Base-by-base conservation (phyloP, 1,284 basidiomycete species). In the Ustilago bromivora region DNA sequence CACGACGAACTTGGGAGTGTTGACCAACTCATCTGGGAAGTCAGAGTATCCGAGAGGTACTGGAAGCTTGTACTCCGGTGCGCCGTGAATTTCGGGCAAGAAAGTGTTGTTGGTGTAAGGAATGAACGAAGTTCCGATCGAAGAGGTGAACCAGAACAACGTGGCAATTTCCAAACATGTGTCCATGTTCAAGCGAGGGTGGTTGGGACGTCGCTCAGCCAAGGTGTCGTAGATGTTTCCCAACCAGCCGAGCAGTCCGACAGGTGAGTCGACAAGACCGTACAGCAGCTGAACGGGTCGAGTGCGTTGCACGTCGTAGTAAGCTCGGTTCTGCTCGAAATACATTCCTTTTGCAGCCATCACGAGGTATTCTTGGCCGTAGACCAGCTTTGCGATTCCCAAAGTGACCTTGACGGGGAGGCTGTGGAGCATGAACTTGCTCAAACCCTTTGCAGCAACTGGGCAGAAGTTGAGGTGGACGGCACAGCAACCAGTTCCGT, bases 401-500 rank as follows among this genome's bases (percentile, higher is more conserved):
- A 71, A 54, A 4, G 77, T 73, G 23, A 70, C 66, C 28, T 65
- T 68, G 54, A 31, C 43, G 32, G 78, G 78, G 1, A 80, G 38
- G 7, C 58, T 28, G n/a, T 19, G 46, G n/a, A 71, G 53, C 68
- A 80, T 76, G 46, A 76, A 55, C 57, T 77, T 77, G 66, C 51
- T 63, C 13, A 80, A 23, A 2, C 74, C 73, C 28, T 63, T 61
- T 23, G 77, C 69, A 23, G 75, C 63, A 19, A 74, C 71, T 31
- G 81, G 81, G 60, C 78, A 82, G 46, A 82, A 82, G 68, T 82
- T 82, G 68, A 82, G 76, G 52, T 82, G 81, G 43, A 81, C 75
- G 0, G 80, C 80, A n/a, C 71, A 68, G 23, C 78, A 80, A 31
- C 78, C 78, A 6, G 71, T 78, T 15, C 75, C 78, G 54, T 80